A percentile compares a stretch with the other conserved stretches of the same genome.
These are phyloP conservation scores for Alternaria consortialis DNA, from an alignment of 2,329 filamentous ascomycete genomes.

Conservation along the genomic window DNA sequence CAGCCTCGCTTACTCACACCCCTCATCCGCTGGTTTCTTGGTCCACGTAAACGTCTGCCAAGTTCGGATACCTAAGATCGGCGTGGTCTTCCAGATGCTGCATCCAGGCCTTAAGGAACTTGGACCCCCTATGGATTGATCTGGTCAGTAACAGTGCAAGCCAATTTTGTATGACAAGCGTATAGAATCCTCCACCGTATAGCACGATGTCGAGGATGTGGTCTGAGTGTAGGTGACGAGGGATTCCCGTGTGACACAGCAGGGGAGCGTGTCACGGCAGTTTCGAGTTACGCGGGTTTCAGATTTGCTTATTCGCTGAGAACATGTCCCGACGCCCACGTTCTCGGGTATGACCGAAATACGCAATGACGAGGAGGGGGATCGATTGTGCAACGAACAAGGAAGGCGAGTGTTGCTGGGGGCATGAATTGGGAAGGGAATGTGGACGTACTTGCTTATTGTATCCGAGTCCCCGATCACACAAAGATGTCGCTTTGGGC, in stretches of 20 bases:
- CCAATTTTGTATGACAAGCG: constrained; percentile 19
- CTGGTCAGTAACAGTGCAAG: constrained; percentile 24
- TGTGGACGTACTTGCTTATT: constrained; percentile 74
- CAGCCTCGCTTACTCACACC: constrained; percentile 7
- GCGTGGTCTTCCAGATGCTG: constrained; percentile 86
- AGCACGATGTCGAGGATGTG: background rate
- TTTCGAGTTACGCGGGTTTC: constrained; percentile 21
- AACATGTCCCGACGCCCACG: constrained; percentile 21
- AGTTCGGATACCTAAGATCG: constrained; percentile 87
- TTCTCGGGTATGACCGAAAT: constrained; percentile 13
- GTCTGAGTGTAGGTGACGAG: background rate
- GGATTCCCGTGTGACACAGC: constrained; percentile 13
- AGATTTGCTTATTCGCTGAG: constrained; percentile 14
- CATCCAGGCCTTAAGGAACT: constrained; percentile 92
- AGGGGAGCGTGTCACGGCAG: constrained; percentile 25
- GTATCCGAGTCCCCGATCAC: constrained; percentile 95
- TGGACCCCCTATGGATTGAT: constrained; percentile 70
- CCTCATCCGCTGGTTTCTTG: constrained; percentile 34
- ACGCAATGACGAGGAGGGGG: background rate
- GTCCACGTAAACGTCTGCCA: constrained; percentile 56
- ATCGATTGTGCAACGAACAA: constrained; percentile 7
- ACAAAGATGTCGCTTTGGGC: constrained; percentile 87
- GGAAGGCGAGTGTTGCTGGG: background rate
- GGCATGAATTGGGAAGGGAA: constrained; percentile 9
- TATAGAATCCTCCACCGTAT: background rate